Evolutionary conservation across 495 filamentous ascomycete genomes (phyloP), one percentile per base, ranked within the genome.

Genomic region (Amniculicola lignicola): DNA sequence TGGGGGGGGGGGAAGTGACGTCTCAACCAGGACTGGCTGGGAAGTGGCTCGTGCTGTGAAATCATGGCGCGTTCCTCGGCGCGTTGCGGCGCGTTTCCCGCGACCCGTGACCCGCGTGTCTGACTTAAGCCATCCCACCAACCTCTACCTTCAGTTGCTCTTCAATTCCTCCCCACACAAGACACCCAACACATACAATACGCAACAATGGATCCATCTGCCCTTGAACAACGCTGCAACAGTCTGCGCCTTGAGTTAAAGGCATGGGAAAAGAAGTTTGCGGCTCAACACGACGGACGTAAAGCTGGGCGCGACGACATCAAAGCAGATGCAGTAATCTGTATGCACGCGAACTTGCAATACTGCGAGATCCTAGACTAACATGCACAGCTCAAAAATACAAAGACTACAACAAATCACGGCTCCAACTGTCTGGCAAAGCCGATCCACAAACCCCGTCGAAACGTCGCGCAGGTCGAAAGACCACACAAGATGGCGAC

Each of bases 281-380:
- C 87, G 1, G 71, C 72, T 18, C 71, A 74, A 1, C 79, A 95
- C 65, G 76, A 71, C 10, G 90, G 90, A 14, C 78, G 75, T 45
- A 96, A 95, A 73, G 85, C 93, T 11, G 76, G 78, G 16, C 84
- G 89, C 31, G 82, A 85, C 12, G 90, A 96, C 70, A 95, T 96
- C 67, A 96, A 95, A 70, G 78, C 83, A 52, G 82, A 90, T 61
- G 81, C 82, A 7, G 80, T 80, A 2, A 95, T 96, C 63, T 87
- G 90, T 95, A 78, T 27, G 72, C 54, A 40, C 9, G 9, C 39
- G 21, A 38, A 18, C 36, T 22, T 15, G 5, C 29, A 18, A n/a
- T 27, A 46, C 14, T n/a, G 25, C 10, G 16, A n/a, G 22, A 55
- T 38, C 19, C 19, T 21, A 23, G 24, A 14, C 40, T 27, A 24